A percentile compares a stretch with the other conserved stretches of the same genome.
Conservation (phyloP, 176 grass and related monocot genomes). For the Aegilops sharonensis region DNA sequence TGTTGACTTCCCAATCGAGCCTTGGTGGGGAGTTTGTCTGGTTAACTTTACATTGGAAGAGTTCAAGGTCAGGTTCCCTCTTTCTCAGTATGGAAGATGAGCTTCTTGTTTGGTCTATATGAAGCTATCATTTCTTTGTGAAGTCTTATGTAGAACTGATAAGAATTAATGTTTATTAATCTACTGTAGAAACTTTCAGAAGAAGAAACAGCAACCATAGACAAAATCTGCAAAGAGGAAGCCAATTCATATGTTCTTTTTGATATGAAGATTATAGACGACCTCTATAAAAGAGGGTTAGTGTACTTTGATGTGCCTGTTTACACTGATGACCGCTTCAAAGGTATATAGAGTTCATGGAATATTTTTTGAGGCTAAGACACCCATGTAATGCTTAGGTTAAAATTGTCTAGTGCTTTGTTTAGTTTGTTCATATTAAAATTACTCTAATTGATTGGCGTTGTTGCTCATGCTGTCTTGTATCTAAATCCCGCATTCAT, state of each 20-base stretch:
- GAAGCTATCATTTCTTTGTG: slow-evolving; percentile 32
- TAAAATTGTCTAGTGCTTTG: not conserved
- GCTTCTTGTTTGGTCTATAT: not conserved
- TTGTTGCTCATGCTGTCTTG: slow-evolving; percentile 6
- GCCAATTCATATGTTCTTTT: slow-evolving; percentile 93
- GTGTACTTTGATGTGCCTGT: slow-evolving; percentile 92
- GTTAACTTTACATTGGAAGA: slow-evolving; percentile 99
- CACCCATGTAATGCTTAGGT: not conserved
- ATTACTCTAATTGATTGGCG: slow-evolving; percentile 2
- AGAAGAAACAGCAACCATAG: slow-evolving; percentile 94
- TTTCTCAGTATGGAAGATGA: not conserved
- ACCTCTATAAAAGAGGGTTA: slow-evolving; percentile 74
- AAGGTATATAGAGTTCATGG: slow-evolving; percentile 56
- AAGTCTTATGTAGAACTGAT: not conserved
- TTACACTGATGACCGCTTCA: slow-evolving; percentile 88
- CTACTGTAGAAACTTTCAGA: slow-evolving; percentile 85
- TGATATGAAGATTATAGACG: slow-evolving; percentile 78
- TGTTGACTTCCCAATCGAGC: slow-evolving; percentile 78
- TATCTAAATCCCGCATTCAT: slow-evolving; percentile 8
- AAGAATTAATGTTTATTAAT: slow-evolving; percentile 31
- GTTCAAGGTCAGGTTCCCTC: slow-evolving; percentile 72
- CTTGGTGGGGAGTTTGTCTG: slow-evolving; percentile 99
- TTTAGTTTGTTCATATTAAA: slow-evolving; percentile 7
- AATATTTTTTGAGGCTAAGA: not conserved
- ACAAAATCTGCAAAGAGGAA: slow-evolving; percentile 98